Percentiles rank a stretch among this genome's conserved stretches.
phyloP scores from a whole-genome alignment of 129 eudicot species.

The Glebionis coronaria region DNA sequence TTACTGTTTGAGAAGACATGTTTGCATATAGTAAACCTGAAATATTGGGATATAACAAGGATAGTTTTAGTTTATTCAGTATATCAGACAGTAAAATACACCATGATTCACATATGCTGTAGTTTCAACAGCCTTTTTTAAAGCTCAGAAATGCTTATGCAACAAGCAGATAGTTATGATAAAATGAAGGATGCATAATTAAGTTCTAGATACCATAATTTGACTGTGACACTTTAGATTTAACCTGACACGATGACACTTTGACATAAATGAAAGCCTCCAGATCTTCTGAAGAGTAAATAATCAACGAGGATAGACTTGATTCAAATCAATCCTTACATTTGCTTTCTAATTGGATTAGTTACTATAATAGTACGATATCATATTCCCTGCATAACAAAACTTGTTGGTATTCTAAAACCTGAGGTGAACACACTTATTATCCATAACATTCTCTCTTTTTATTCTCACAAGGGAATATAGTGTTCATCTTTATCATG shows the following conservation, averaged over 20 bases:
- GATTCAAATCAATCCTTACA: neutral
- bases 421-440: constrained; percentile 1
- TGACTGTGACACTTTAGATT: no score
- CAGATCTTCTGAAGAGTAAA: neutral
- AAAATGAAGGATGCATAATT: no score
- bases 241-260: neutral
- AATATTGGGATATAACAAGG: constrained; percentile 15
- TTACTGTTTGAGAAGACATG: constrained; percentile 44
- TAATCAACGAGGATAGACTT: neutral
- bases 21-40: constrained; percentile 42
- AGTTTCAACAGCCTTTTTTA: no score
- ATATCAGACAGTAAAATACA: neutral
- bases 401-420: neutral
- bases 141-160: no score
- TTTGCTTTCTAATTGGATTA: neutral
- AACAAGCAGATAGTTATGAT: no score
- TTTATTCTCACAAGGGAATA: no score
- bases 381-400: neutral
- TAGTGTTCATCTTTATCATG: no score
- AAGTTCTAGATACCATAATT: no score
- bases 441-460: neutral
- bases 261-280: neutral
- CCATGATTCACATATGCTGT: neutral
- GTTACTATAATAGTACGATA: neutral
- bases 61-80: constrained; percentile 7